Conservation (phyloP, 2,329 filamentous ascomycete genomes). For the Ustulina deusta region DNA sequence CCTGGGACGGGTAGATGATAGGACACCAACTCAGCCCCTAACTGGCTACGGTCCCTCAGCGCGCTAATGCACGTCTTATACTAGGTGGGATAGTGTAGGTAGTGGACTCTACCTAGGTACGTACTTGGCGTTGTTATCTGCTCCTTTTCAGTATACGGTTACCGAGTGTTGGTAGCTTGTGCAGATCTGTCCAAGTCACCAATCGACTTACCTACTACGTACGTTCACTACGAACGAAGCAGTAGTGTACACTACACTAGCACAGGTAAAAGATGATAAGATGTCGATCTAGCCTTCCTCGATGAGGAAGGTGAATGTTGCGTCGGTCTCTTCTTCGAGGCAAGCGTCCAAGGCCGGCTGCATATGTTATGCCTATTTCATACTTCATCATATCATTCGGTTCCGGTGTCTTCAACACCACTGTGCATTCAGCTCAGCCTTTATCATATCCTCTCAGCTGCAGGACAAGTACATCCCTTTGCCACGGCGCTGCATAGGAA, state of each 20-base stretch:
- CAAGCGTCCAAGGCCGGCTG: neutral
- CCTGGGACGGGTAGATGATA: too few species aligned
- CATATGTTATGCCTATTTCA: neutral
- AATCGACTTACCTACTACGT: too few species aligned
- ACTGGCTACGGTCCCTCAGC: too few species aligned
- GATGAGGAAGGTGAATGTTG: conserved; percentile 24
- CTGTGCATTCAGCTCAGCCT: conserved; percentile 17
- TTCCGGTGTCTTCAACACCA: neutral
- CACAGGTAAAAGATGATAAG: conserved; percentile 20
- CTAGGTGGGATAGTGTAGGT: too few species aligned
- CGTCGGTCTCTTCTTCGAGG: conserved; percentile 10
- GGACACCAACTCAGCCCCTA: neutral
- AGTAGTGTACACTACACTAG: neutral
- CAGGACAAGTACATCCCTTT: neutral
- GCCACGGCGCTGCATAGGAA: neutral
- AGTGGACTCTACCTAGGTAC: too few species aligned
- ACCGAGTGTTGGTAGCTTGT: too few species aligned
- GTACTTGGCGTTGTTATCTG: too few species aligned
- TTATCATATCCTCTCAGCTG: conserved; percentile 27
- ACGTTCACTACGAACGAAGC: neutral
- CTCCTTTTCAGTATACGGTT: too few species aligned
- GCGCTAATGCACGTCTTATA: too few species aligned
- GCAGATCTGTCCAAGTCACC: too few species aligned
- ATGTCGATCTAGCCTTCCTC: conserved; percentile 22
- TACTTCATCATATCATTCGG: neutral